Evolutionary conservation across 306 rosid genomes (phyloP).

Genomic region (Purshia tridentata): DNA sequence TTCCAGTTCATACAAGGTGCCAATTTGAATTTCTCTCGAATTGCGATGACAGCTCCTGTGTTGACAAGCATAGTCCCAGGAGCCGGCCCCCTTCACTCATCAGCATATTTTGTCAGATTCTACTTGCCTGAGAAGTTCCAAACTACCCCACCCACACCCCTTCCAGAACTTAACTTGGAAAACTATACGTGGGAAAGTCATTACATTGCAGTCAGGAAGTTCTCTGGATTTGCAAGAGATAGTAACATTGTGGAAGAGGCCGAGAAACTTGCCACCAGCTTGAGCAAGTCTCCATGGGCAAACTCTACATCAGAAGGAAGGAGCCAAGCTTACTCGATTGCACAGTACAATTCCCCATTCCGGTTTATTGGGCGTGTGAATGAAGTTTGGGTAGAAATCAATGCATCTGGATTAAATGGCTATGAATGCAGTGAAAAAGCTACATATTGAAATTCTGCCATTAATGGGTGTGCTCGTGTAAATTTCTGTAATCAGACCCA

Average conservation of each 20-base stretch:
- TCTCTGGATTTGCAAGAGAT: slow-evolving; percentile 72
- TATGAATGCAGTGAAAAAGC: slow-evolving; percentile 35
- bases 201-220: slow-evolving; percentile 64
- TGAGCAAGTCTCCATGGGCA: slow-evolving; percentile 61
- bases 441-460: slow-evolving; percentile 32
- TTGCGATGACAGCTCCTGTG: slow-evolving; percentile 66
- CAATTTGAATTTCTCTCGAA: slow-evolving; percentile 73
- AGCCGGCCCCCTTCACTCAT: slow-evolving; percentile 65
- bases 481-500: neutral
- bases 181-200: slow-evolving; percentile 41
- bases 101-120: slow-evolving; percentile 55
- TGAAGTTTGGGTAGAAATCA: slow-evolving; percentile 76
- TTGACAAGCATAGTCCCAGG: slow-evolving; percentile 63
- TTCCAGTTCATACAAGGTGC: slow-evolving; percentile 86
- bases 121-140: slow-evolving; percentile 73
- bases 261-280: slow-evolving; percentile 60
- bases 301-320: slow-evolving; percentile 44
- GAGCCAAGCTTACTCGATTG: slow-evolving; percentile 62
- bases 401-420: slow-evolving; percentile 42
- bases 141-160: slow-evolving; percentile 61
- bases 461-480: no score
- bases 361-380: slow-evolving; percentile 49
- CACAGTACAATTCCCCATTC: slow-evolving; percentile 62
- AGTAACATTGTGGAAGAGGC: slow-evolving; percentile 61
- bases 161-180: slow-evolving; percentile 58